Base-by-base conservation (phyloP, 2,329 filamentous ascomycete species). In the Metarhizium rileyi region DNA sequence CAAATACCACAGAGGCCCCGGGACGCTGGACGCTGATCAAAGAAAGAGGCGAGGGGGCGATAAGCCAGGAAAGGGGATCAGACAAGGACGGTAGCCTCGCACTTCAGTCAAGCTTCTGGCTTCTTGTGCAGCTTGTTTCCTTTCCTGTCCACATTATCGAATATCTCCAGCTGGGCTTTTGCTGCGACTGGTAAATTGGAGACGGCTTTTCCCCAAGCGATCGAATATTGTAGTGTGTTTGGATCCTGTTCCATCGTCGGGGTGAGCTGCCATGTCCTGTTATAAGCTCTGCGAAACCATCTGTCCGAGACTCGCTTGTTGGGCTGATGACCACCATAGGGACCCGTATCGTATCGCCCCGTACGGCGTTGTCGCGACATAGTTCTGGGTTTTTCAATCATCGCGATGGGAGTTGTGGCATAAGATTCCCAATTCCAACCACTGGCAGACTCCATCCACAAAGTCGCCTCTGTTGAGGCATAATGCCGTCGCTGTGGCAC, bases 271-370 rank as follows among this genome's bases (percentile, higher is more conserved):
- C 74, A 80, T 1, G 73, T 57, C 27, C 63, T 62, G 3, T 56
- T 57, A 53, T 80, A 78, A 18, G 78, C 57, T 28, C 78, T 70
- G 9, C 69, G 68, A 59, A 76, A 71, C 51, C 66, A 66, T 42
- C 76, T 67, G 8, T 61, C 52, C 2, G 65, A 68, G 42, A 70
- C 8, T 59, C 60, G 59, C 3, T 63, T 62, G 3, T 59, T 61
- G 16, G 61, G 61, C 22, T 60, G 59, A 53, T 61, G 52, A 23
- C 64, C 59, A 4, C 63, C 61, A 45, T 74, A 68, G 1, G 68
- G 68, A 0, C 66, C 69, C 26, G 65, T 59, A 14, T 68, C 65
- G 14, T 58, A 60, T 27, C 63, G 55, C 2, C 70, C 70, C 1
- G 59, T 69, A 20, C 71, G 57, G 10, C 63, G 61, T 44, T 53